A percentile compares a stretch with the other conserved stretches of the same genome.
Evolutionary conservation across 2,329 filamentous ascomycete species (phyloP).

Genomic region (Lachnellula subtilissima): DNA sequence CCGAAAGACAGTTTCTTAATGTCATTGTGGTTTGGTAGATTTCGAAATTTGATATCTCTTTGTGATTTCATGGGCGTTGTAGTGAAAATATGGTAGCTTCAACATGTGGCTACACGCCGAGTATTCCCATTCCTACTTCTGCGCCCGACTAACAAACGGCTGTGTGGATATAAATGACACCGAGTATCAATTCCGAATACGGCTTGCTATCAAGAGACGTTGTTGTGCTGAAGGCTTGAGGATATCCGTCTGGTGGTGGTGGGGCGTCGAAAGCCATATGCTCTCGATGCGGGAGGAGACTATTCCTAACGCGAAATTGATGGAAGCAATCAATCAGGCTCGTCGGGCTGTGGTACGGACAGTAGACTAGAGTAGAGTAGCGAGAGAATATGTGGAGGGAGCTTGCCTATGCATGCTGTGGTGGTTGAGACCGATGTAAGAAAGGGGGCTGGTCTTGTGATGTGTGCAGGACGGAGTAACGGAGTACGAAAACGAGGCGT

Average conservation of each 20-base stretch:
- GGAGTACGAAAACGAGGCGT: background rate
- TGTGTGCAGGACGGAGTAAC: background rate
- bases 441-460: background rate
- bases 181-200: background rate
- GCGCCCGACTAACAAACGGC: background rate
- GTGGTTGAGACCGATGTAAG: background rate
- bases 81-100: too few relatives aligned
- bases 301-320: background rate
- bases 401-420: background rate
- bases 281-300: background rate
- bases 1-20: too few relatives aligned
- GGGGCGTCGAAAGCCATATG: background rate
- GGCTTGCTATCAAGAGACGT: background rate
- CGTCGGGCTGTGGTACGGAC: background rate
- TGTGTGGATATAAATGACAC: background rate
- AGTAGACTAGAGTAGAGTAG: background rate
- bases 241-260: background rate
- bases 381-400: background rate
- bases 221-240: background rate
- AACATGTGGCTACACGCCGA: too few relatives aligned
- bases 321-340: background rate
- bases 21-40: too few relatives aligned
- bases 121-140: too few relatives aligned
- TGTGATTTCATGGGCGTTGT: too few relatives aligned
- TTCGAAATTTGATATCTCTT: too few relatives aligned